Percentiles rank a stretch among this genome's conserved stretches.
These are phyloP conservation scores for Fusarium sp. DNA, from an alignment of 2,329 filamentous ascomycete genomes.

Conservation along the genomic window DNA sequence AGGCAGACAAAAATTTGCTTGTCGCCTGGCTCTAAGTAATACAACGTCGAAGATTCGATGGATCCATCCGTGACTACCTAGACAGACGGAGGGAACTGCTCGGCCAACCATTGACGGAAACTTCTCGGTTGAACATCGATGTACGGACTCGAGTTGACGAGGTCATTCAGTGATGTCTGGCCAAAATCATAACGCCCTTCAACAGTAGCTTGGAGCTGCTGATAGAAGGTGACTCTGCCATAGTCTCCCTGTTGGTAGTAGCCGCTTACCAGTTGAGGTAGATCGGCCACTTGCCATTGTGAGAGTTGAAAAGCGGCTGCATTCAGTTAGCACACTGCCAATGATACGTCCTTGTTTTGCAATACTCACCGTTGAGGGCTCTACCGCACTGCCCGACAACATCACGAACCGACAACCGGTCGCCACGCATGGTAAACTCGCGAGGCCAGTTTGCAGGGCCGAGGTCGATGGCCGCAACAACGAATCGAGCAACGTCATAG, in stretches of 20 bases:
- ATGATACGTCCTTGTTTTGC: background rate
- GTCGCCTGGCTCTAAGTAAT: background rate
- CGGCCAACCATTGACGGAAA: conserved; percentile 69
- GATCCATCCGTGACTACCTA: background rate
- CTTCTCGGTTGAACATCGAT: conserved; percentile 64
- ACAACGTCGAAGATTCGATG: background rate
- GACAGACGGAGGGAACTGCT: conserved; percentile 7
- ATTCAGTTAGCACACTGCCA: conserved; percentile 36
- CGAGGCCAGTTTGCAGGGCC: conserved; percentile 73
- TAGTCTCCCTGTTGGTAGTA: conserved; percentile 65
- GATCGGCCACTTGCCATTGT: conserved; percentile 58
- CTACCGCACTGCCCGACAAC: conserved; percentile 67
- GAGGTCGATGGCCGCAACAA: conserved; percentile 79
- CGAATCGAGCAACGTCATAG: conserved; percentile 78
- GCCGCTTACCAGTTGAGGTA: conserved; percentile 58
- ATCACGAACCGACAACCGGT: conserved; percentile 73
- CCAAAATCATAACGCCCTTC: conserved; percentile 78
- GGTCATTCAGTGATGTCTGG: conserved; percentile 72
- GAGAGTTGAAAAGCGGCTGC: conserved; percentile 59
- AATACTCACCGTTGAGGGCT: conserved; percentile 64
- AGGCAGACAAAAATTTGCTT: background rate
- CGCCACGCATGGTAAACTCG: conserved; percentile 80
- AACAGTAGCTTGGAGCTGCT: conserved; percentile 77
- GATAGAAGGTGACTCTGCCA: conserved; percentile 67
- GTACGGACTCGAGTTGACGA: conserved; percentile 54